These are phyloP conservation scores for Miscanthus sacchariflorus DNA, from an alignment of 202 grass and related monocot species.

Conservation along the genomic window DNA sequence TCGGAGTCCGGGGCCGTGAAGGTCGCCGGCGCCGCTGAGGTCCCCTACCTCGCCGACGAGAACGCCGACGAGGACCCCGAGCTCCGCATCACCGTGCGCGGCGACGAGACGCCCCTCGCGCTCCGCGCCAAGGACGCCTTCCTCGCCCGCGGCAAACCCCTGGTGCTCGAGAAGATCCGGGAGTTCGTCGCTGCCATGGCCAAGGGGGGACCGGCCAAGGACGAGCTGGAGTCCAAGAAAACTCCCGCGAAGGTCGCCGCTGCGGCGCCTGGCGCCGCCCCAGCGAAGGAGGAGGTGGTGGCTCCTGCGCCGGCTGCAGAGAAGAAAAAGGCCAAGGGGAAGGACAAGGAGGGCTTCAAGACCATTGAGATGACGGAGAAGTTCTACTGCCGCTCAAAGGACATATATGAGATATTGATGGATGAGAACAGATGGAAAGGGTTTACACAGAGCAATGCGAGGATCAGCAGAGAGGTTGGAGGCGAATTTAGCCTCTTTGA, in stretches of 20 bases:
- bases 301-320: conserved; percentile 38
- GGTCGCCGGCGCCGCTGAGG: conserved; percentile 76
- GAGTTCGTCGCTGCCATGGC: conserved; percentile 76
- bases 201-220: conserved; percentile 85
- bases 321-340: conserved; percentile 60
- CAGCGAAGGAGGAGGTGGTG: conserved; percentile 5
- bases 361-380: conserved; percentile 87
- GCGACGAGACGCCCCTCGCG: conserved; percentile 77
- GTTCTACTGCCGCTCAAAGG: conserved; percentile 80
- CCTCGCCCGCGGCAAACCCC: conserved; percentile 66
- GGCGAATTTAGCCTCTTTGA: conserved; percentile 93
- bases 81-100: conserved; percentile 71
- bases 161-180: conserved; percentile 87
- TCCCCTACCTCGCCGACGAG: conserved; percentile 96
- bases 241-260: conserved; percentile 5
- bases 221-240: conserved; percentile 85
- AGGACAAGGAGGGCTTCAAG: conserved; percentile 87
- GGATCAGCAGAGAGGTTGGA: conserved; percentile 94
- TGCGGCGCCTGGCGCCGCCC: not conserved
- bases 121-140: conserved; percentile 93
- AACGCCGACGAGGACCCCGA: conserved; percentile 96
- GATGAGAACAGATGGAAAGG: conserved; percentile 99
- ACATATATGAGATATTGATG: conserved; percentile 95
- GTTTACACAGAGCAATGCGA: conserved; percentile 94
- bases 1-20: conserved; percentile 47